These are phyloP conservation scores for Cydonia oblonga DNA, from an alignment of 331 rosid species.

Conservation along the genomic window DNA sequence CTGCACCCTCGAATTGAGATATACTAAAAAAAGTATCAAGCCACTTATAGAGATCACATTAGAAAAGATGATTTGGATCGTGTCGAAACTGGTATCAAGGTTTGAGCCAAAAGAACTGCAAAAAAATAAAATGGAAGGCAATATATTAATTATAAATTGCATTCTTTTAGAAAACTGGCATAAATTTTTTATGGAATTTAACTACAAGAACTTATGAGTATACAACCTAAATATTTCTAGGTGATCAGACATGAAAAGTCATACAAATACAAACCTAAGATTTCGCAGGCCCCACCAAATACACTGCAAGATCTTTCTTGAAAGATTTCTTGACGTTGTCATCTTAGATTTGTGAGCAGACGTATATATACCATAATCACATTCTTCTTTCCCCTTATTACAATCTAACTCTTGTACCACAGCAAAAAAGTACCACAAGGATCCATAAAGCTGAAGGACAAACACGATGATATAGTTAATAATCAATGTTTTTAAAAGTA, in stretches of 20 bases:
- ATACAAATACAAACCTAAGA: neutral
- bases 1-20: neutral
- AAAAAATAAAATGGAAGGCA: neutral
- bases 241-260: no score
- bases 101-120: neutral
- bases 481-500: neutral
- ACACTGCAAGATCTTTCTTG: no score
- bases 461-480: neutral
- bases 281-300: neutral
- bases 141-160: neutral
- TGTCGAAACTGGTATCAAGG: neutral
- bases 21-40: neutral
- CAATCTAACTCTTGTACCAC: no score
- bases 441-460: neutral
- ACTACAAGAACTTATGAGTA: no score
- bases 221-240: no score
- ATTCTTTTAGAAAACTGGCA: no score
- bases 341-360: no score
- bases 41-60: neutral
- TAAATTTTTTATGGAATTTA: no score
- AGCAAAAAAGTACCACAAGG: neutral
- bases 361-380: neutral
- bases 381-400: fast-evolving
- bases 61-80: neutral
- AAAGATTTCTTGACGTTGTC: no score